These are phyloP conservation scores for Phialophora chinensis DNA, from an alignment of 2,329 filamentous ascomycete species.

Conservation along the genomic window DNA sequence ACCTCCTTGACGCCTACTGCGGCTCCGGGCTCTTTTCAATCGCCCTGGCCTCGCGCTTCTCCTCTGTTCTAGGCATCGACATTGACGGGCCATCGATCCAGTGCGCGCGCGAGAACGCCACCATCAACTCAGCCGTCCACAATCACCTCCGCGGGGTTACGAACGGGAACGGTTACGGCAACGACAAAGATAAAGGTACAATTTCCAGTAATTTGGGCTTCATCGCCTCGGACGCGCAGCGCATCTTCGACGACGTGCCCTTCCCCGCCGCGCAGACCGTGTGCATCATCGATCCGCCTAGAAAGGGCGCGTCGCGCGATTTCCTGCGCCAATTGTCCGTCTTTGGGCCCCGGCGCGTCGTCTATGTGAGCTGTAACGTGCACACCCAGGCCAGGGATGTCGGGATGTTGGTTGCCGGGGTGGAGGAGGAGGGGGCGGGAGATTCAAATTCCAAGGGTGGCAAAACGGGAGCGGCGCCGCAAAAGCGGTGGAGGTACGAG, in stretches of 20 bases:
- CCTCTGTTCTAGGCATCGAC: slow-evolving; percentile 84
- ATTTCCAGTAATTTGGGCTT: slow-evolving; percentile 77
- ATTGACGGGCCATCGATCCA: slow-evolving; percentile 79
- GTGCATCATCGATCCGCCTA: slow-evolving; percentile 94
- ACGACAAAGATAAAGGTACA: background rate
- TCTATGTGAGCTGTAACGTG: slow-evolving; percentile 97
- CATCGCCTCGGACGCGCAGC: slow-evolving; percentile 83
- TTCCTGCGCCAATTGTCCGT: slow-evolving; percentile 81
- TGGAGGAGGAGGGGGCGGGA: slow-evolving; percentile 71
- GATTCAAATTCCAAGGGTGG: slow-evolving; percentile 65
- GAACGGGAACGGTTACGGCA: background rate
- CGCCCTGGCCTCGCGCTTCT: slow-evolving; percentile 82
- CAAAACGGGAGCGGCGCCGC: background rate
- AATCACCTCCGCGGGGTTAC: background rate
- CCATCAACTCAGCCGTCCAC: slow-evolving; percentile 62
- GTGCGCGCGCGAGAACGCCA: slow-evolving; percentile 79
- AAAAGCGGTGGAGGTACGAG: slow-evolving; percentile 64
- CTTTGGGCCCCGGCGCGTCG: slow-evolving; percentile 78
- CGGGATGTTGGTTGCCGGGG: slow-evolving; percentile 79
- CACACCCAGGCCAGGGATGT: slow-evolving; percentile 96
- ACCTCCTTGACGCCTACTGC: slow-evolving; percentile 97
- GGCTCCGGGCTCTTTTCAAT: slow-evolving; percentile 97
- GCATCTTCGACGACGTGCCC: slow-evolving; percentile 77
- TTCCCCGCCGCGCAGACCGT: slow-evolving; percentile 82
- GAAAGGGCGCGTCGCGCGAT: slow-evolving; percentile 87